Conservation (phyloP, 768 basidiomycete genomes). For the Tylopilus vinaceipallidus region DNA sequence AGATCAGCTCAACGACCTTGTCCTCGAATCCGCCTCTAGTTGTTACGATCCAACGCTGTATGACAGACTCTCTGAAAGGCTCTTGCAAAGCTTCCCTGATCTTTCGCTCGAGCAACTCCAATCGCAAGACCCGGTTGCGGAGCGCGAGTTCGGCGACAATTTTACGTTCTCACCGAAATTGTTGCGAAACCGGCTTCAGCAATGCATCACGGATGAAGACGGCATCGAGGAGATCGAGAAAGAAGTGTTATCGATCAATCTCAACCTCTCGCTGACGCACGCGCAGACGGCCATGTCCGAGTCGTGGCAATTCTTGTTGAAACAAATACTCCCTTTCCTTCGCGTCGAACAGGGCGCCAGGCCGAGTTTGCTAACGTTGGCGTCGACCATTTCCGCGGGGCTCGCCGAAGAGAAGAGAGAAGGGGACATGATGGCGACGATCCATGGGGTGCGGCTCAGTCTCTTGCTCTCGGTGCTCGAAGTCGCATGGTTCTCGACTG, state of each 20-base stretch:
- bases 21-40: conserved; percentile 67
- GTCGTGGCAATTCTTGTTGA: conserved; percentile 74
- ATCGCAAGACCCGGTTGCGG: conserved; percentile 54
- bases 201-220: conserved; percentile 32
- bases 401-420: conserved; percentile 66
- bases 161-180: conserved; percentile 70
- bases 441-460: conserved; percentile 73
- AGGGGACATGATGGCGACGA: conserved; percentile 82
- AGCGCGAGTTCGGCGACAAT: conserved; percentile 77
- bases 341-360: conserved; percentile 59
- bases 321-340: conserved; percentile 60
- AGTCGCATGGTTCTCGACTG: conserved; percentile 68
- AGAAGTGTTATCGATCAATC: conserved; percentile 70
- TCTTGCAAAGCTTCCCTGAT: conserved; percentile 53
- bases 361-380: conserved; percentile 53
- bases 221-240: conserved; percentile 51
- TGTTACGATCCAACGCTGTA: conserved; percentile 74
- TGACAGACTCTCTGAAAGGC: conserved; percentile 50
- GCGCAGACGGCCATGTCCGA: conserved; percentile 72
- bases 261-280: conserved; percentile 84
- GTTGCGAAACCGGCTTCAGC: conserved; percentile 59
- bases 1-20: conserved; percentile 62
- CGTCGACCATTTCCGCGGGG: conserved; percentile 60
- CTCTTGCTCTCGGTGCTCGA: conserved; percentile 79
- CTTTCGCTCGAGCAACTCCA: conserved; percentile 66